Evolutionary conservation across 345 rosid species (phyloP).

Genomic region (Ceriops decandra): DNA sequence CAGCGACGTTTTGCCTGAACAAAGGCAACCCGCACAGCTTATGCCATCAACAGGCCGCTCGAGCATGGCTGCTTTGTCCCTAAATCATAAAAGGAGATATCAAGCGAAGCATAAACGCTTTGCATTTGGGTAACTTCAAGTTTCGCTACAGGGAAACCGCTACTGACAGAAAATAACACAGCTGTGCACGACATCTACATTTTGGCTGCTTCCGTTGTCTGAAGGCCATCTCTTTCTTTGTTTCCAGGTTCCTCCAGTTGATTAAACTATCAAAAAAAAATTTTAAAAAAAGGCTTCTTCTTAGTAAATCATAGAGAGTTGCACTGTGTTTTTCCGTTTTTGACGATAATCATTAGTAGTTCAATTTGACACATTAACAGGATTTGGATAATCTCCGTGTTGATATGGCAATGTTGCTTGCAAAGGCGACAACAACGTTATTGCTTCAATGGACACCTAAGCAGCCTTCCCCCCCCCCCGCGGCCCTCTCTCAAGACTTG

Average conservation of each 20-base stretch:
- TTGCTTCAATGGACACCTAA: no score
- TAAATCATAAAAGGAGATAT: conserved; percentile 13
- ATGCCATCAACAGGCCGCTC: conserved; percentile 12
- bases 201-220: conserved; percentile 2
- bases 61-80: neutral
- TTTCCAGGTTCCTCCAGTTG: neutral
- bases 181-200: conserved; percentile 23
- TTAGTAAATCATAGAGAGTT: neutral
- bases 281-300: neutral
- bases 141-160: conserved; percentile 13
- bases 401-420: no score
- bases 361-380: no score
- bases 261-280: neutral
- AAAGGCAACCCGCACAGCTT: conserved; percentile 12
- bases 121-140: conserved; percentile 19
- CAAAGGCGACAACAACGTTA: no score
- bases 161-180: conserved; percentile 21
- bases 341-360: no score
- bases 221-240: neutral
- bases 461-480: no score
- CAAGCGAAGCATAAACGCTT: conserved; percentile 12
- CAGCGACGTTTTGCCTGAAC: no score
- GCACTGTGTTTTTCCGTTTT: no score
- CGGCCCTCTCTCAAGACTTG: no score
- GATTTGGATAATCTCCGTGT: no score